These are phyloP conservation scores for Lactarius evosmus DNA, from an alignment of 768 basidiomycete genomes.

Conservation along the genomic window DNA sequence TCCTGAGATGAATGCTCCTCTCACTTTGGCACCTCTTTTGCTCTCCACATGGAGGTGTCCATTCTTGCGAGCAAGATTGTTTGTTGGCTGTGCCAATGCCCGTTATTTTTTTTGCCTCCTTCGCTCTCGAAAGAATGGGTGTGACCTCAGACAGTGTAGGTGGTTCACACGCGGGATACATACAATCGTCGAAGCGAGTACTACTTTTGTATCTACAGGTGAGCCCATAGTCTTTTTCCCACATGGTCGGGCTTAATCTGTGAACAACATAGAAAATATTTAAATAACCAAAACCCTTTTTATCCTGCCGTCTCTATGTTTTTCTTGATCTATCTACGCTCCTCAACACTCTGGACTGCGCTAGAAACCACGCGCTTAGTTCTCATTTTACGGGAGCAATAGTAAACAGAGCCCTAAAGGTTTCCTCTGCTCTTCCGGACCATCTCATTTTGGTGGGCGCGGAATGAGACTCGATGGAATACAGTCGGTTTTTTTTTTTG, in stretches of 20 bases:
- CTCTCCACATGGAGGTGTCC: constrained; percentile 65
- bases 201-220: constrained; percentile 19
- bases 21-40: constrained; percentile 84
- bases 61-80: constrained; percentile 80
- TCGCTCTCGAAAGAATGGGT: constrained; percentile 32
- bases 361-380: constrained; percentile 66
- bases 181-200: constrained; percentile 2
- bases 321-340: constrained; percentile 44
- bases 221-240: not conserved
- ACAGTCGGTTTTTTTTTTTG: constrained; percentile 23
- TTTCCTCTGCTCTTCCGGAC: constrained; percentile 33
- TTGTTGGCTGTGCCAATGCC: constrained; percentile 15
- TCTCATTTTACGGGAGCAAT: constrained; percentile 97
- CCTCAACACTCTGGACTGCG: constrained; percentile 96
- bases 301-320: not conserved
- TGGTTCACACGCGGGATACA: constrained; percentile 56
- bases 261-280: constrained; percentile 6
- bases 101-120: constrained; percentile 45
- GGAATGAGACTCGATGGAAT: constrained; percentile 30
- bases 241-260: not conserved
- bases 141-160: constrained; percentile 35
- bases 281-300: not conserved
- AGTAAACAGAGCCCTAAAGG: constrained; percentile 34
- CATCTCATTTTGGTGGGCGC: constrained; percentile 22
- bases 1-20: constrained; percentile 44